A percentile compares a stretch with the other conserved stretches of the same genome.
Evolutionary conservation across 768 basidiomycete species (phyloP).

Genomic region (Termitomyces sp.): DNA sequence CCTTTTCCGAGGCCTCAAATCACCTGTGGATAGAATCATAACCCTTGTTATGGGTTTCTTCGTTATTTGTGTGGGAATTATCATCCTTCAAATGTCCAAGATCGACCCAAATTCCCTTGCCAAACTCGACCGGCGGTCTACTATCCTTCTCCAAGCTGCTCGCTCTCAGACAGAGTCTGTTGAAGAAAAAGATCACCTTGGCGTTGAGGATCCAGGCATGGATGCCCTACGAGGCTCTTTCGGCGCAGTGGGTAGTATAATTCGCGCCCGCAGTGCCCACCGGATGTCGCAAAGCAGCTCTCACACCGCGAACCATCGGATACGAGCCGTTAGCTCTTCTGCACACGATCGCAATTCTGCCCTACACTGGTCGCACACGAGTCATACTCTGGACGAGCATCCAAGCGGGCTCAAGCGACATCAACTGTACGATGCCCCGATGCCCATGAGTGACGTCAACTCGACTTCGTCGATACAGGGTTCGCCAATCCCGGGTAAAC

Average conservation of each 20-base stretch:
- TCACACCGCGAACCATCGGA: constrained; percentile 20
- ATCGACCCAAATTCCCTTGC: constrained; percentile 79
- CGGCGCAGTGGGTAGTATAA: constrained; percentile 87
- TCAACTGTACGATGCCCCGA: constrained; percentile 85
- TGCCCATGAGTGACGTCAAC: constrained; percentile 44
- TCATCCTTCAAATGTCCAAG: constrained; percentile 92
- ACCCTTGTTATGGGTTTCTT: constrained; percentile 92
- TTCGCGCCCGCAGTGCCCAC: constrained; percentile 56
- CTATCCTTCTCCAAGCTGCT: constrained; percentile 86
- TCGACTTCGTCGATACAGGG: constrained; percentile 30
- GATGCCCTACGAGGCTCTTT: constrained; percentile 89
- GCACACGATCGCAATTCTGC: constrained; percentile 23
- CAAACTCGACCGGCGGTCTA: constrained; percentile 84
- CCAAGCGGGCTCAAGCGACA: constrained; percentile 58
- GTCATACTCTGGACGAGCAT: constrained; percentile 11
- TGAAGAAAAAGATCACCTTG: constrained; percentile 63
- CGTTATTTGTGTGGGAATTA: constrained; percentile 88
- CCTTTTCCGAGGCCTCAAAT: constrained; percentile 84
- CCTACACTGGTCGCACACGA: constrained; percentile 6
- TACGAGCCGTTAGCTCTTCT: constrained; percentile 30
- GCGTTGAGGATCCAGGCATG: constrained; percentile 86
- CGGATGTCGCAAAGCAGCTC: constrained; percentile 44
- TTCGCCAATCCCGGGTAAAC: constrained; percentile 30
- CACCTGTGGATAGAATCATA: constrained; percentile 72
- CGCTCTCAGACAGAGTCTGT: constrained; percentile 58